Conservation (phyloP, 805 yeast genomes). For the Scheffersomyces ergatensis region DNA sequence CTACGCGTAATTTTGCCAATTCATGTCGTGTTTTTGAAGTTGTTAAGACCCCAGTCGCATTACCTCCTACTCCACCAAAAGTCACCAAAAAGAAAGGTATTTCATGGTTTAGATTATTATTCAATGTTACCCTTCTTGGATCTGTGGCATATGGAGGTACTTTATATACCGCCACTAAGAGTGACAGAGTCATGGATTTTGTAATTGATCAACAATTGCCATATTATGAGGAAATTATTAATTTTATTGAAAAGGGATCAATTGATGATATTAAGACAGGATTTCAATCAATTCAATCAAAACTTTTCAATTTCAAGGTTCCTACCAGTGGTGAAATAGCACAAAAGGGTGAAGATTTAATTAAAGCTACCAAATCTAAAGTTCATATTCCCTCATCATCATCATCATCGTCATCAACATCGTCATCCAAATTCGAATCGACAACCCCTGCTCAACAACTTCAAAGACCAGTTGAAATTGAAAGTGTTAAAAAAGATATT, state of each 20-base stretch:
- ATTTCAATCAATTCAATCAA: conserved; percentile 14
- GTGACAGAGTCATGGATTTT: conserved; percentile 42
- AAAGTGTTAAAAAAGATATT: conserved; percentile 25
- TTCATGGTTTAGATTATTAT: conserved; percentile 27
- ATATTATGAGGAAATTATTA: conserved; percentile 39
- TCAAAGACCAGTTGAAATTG: conserved; percentile 38
- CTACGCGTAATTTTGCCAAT: background rate
- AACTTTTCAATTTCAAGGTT: conserved; percentile 16
- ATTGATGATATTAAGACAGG: conserved; percentile 25
- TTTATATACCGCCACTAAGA: conserved; percentile 40
- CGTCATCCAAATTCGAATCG: conserved; percentile 1
- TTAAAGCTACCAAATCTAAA: conserved; percentile 34
- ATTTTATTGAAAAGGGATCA: conserved; percentile 34
- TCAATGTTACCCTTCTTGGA: conserved; percentile 25
- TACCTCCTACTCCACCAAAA: conserved; percentile 4
- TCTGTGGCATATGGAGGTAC: conserved; percentile 37
- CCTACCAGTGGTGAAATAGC: conserved; percentile 34
- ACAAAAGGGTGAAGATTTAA: conserved; percentile 28
- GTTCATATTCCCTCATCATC: background rate
- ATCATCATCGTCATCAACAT: too few relatives aligned
- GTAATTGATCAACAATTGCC: conserved; percentile 43
- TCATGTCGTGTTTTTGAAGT: background rate
- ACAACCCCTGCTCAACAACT: conserved; percentile 40
- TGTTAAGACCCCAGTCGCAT: background rate
- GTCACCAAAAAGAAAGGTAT: conserved; percentile 22